Conservation (phyloP, 2,329 filamentous ascomycete genomes). For the Zasmidium citrigriseum region DNA sequence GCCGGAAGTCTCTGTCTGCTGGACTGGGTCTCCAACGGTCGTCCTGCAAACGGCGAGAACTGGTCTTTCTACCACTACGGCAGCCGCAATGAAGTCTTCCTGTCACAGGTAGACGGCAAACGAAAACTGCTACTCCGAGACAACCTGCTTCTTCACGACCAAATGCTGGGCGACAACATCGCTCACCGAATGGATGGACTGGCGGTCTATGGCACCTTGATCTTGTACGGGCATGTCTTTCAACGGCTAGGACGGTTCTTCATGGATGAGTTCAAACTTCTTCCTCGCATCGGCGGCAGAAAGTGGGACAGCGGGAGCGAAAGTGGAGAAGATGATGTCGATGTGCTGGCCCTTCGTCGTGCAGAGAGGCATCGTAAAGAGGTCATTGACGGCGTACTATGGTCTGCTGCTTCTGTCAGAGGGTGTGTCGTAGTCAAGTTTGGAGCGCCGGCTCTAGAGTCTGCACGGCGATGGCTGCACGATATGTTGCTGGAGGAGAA, state of each 20-base stretch:
- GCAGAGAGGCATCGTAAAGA: conserved; percentile 57
- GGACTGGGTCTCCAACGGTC: conserved; percentile 93
- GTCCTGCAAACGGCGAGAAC: conserved; percentile 79
- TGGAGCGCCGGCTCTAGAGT: conserved; percentile 78
- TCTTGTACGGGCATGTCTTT: conserved; percentile 74
- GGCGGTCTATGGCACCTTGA: conserved; percentile 79
- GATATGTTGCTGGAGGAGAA: conserved; percentile 74
- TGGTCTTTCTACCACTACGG: conserved; percentile 82
- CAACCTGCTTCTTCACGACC: conserved; percentile 66
- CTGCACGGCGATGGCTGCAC: conserved; percentile 76
- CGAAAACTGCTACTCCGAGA: conserved; percentile 77
- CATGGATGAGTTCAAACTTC: conserved; percentile 71
- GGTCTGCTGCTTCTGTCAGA: conserved; percentile 78
- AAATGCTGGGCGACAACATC: conserved; percentile 29
- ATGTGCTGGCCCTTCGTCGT: conserved; percentile 38
- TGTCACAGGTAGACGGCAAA: conserved; percentile 38
- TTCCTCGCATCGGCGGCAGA: conserved; percentile 79
- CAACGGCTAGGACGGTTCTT: conserved; percentile 70
- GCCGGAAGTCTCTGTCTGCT: conserved; percentile 69
- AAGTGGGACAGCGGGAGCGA: conserved; percentile 62
- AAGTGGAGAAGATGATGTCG: conserved; percentile 33
- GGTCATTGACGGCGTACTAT: conserved; percentile 63
- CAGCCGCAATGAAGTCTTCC: conserved; percentile 87
- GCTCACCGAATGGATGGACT: conserved; percentile 69
- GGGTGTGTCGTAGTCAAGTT: conserved; percentile 92